Conservation (phyloP, 306 rosid genomes). For the Malus fusca region DNA sequence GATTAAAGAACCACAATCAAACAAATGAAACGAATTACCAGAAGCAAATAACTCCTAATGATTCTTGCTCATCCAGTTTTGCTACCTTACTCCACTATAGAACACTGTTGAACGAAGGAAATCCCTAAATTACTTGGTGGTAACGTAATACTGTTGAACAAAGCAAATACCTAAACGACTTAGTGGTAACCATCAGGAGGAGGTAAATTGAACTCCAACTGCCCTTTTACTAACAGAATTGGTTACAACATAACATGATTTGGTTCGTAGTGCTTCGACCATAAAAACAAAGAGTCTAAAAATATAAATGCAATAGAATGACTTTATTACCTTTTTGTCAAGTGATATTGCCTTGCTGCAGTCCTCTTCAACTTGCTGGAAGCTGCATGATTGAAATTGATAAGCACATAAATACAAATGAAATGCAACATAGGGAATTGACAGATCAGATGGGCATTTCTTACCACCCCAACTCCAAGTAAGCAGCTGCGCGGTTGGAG, state of each 20-base stretch:
- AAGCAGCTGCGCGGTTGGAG: conserved; percentile 90
- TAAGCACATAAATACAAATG: conserved; percentile 1
- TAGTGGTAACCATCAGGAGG: background rate
- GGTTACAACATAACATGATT: background rate
- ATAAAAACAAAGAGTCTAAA: background rate
- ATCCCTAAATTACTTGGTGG: background rate
- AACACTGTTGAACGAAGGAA: background rate
- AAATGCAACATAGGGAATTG: conserved; percentile 4
- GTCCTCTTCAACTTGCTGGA: conserved; percentile 89
- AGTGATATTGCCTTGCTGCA: conserved; percentile 59
- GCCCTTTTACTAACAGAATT: background rate
- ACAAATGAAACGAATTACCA: background rate
- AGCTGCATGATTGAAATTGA: conserved; percentile 41
- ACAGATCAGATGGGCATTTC: conserved; percentile 13
- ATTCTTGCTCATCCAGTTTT: background rate
- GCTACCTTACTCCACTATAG: background rate
- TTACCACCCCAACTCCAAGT: conserved; percentile 73
- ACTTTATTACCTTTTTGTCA: conserved; percentile 69
- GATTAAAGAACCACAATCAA: background rate
- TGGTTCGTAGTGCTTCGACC: background rate
- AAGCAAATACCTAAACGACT: background rate
- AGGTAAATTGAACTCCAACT: background rate
- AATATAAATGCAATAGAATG: background rate
- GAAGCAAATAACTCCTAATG: background rate
- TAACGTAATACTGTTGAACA: background rate